These are phyloP conservation scores for Rubus parviflorus DNA, from an alignment of 306 rosid species.

Conservation along the genomic window DNA sequence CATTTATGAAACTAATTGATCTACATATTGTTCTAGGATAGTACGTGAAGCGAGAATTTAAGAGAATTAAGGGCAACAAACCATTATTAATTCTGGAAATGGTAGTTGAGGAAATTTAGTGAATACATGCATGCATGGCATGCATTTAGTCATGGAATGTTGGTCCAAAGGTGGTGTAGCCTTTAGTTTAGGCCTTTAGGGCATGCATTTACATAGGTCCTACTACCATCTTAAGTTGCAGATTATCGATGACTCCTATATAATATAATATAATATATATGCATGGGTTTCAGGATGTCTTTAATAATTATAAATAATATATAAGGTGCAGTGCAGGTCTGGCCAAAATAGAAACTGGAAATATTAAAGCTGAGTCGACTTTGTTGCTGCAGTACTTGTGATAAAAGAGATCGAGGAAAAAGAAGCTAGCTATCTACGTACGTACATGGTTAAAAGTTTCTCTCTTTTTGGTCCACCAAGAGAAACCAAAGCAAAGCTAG, in stretches of 20 bases:
- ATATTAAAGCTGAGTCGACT: neutral
- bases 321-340: neutral
- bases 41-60: neutral
- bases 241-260: slow-evolving; percentile 6
- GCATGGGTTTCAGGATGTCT: slow-evolving; percentile 43
- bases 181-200: neutral
- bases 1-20: neutral
- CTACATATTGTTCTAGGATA: neutral
- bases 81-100: neutral
- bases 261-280: neutral
- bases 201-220: neutral
- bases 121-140: neutral
- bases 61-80: neutral
- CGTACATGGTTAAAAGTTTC: slow-evolving; percentile 27
- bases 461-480: slow-evolving; percentile 11
- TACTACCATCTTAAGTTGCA: neutral
- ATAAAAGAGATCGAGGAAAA: slow-evolving; percentile 13
- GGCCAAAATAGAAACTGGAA: slow-evolving; percentile 24
- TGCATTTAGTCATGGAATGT: neutral
- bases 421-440: slow-evolving; percentile 29
- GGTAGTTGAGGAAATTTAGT: neutral
- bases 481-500: neutral
- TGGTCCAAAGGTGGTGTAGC: neutral
- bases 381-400: slow-evolving; percentile 22
- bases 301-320: slow-evolving; percentile 2